Percentiles rank a stretch among this genome's conserved stretches.
Evolutionary conservation across 805 yeast genomes (phyloP).

Genomic region (Grigorovia humatica): DNA sequence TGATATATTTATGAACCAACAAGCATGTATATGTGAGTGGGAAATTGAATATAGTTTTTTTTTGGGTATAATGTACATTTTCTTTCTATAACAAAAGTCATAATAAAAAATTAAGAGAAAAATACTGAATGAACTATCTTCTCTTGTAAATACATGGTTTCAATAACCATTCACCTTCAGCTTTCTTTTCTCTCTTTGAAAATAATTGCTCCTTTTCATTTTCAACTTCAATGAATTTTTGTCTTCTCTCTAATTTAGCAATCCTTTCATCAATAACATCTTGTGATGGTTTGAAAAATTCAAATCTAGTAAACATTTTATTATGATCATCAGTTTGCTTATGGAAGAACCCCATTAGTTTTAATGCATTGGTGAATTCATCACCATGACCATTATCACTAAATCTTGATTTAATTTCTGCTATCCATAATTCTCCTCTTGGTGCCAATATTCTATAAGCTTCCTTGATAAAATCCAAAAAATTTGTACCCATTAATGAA

Average conservation of each 20-base stretch:
- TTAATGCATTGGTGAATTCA: conserved; percentile 74
- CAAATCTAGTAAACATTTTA: conserved; percentile 91
- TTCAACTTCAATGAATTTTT: conserved; percentile 62
- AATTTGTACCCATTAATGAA: conserved; percentile 95
- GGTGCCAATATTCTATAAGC: conserved; percentile 82
- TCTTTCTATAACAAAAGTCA: not conserved
- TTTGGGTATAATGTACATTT: not conserved
- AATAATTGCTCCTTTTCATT: conserved; percentile 51
- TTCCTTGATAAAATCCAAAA: conserved; percentile 82
- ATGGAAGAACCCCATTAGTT: conserved; percentile 75
- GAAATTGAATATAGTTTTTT: not conserved
- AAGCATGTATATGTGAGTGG: not conserved
- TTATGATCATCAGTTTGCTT: conserved; percentile 77
- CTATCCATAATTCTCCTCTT: conserved; percentile 92
- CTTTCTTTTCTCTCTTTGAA: conserved; percentile 38
- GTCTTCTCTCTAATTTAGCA: conserved; percentile 50
- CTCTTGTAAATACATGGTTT: conserved; percentile 96
- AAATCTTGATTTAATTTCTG: conserved; percentile 91
- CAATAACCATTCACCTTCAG: conserved; percentile 82
- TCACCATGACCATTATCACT: conserved; percentile 54
- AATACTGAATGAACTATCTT: conserved; percentile 42
- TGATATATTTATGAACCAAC: no score
- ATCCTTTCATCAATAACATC: conserved; percentile 54
- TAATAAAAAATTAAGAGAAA: no score
- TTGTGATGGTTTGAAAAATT: conserved; percentile 77